Base-by-base conservation (phyloP, 2,329 filamentous ascomycete genomes). In the Cordyceps militaris region DNA sequence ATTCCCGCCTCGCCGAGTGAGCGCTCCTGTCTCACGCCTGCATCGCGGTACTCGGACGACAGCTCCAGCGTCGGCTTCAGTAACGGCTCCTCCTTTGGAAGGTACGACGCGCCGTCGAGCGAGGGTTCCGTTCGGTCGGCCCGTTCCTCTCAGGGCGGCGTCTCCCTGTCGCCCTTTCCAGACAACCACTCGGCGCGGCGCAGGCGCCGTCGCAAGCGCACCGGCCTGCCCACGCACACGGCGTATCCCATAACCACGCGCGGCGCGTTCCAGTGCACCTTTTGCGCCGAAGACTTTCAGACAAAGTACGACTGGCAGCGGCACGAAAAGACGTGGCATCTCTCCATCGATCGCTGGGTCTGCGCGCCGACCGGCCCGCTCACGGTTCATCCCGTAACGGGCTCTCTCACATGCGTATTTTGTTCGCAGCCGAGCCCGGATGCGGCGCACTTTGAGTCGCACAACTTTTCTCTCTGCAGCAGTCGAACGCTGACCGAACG, bases 291-390 rank as follows among this genome's bases (percentile, higher is more conserved):
- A 61, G 84, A 82, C 0, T 87, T 86, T 69, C 76, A 83, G 62
- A 86, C 83, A 2, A 87, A 87, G 66, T 82, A 87, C 64, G 84
- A 87, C 69, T 87, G 84, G 83, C 83, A 86, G 64, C 75, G 86
- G 57, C 86, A 89, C 66, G 86, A 90, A 66, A 86, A 86, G 63
- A 85, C 83, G 49, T 74, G 84, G 62, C 86, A 81, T 67, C 71
- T 82, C 62, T 89, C 82, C 6, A 80, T 87, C 0, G 84, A 83
- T 72, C 77, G 77, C 58, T 89, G 79, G 87, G 81, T 84, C 59
- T 89, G 80, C 66, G 78, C 79, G 3, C 83, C 82, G 43, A 77
- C 82, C 40, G 83, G 83, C 1, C 72, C 81, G n/a, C 75, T 71
- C 6, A 78, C 79, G 4, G 69, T 84, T 32, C 80, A 86, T 57